Base-by-base conservation (phyloP, 495 filamentous ascomycete genomes). In the Aspergillus sclerotiicarbonarius region DNA sequence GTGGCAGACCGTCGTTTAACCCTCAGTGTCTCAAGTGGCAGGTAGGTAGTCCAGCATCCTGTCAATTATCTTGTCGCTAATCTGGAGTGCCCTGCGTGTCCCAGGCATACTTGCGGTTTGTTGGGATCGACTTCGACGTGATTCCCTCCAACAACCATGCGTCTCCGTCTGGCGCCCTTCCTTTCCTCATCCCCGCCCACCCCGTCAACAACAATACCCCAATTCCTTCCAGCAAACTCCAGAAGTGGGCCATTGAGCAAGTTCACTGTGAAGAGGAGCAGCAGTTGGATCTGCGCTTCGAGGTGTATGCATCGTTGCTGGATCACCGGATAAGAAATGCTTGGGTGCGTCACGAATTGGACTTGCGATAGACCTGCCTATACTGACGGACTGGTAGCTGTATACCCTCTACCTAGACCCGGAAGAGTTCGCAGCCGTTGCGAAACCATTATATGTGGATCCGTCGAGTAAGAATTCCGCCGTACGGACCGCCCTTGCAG, bases 11-110 rank as follows among this genome's bases (percentile, higher is more conserved):
- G 19, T 93, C 89, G 50, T 96, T 90, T 76, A 97, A 98, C 73
- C 94, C 94, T 4, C 84, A 83, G 62, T 98, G 94, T 79, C 79
- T 98, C 60, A 96, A 93, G 75, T 97, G 91, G 92, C 94, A 97
- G 88, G 93, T 92, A 66, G 49, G 86, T 79, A 31, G 3, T 30
- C 13, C 19, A 8, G 5, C 13, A 12, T 9, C 3, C 20, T 29
- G 3, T 45, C 29, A 53, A 13, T n/a, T 39, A 8, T 19, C 19
- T 39, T 45, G 50, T 48, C 44, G 43, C 30, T 44, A 19, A 33
- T 43, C 13, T 13, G 43, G 16, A 18, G 30, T 45, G 9, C 20
- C 49, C 44, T 41, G 39, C 19, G 56, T 30, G 15, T 35, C 53
- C 25, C 70, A 98, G 92, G 84, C 91, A 53, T 96, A 92, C 73